These are phyloP conservation scores for Fusarium sp. DNA, from an alignment of 2,329 filamentous ascomycete species.

Conservation along the genomic window DNA sequence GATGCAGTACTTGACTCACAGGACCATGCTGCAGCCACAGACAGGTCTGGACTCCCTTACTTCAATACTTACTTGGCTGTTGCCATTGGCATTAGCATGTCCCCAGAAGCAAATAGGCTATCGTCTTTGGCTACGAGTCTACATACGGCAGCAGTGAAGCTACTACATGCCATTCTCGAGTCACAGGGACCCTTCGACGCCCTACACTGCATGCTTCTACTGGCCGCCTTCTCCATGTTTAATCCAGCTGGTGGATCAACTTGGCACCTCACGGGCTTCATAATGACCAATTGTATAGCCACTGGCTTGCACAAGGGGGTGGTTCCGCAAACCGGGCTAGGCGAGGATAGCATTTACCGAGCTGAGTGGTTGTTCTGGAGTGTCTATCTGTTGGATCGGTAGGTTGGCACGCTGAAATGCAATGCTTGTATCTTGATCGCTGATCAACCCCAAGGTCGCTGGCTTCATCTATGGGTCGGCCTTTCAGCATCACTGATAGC, in stretches of 20 bases:
- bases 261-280: conserved; percentile 17
- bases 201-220: conserved; percentile 17
- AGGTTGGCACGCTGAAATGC: background rate
- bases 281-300: conserved; percentile 26
- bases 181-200: conserved; percentile 12
- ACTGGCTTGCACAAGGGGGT: conserved; percentile 7
- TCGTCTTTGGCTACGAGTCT: conserved; percentile 1
- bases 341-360: background rate
- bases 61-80: conserved; percentile 18
- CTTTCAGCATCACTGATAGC: conserved; percentile 4
- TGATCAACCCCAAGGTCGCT: background rate
- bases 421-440: background rate
- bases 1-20: background rate
- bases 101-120: background rate
- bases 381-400: conserved; percentile 22
- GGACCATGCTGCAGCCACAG: rapidly evolving
- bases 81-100: conserved; percentile 23
- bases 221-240: conserved; percentile 17
- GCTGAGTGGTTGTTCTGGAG: conserved; percentile 24
- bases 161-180: background rate
- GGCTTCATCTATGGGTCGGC: conserved; percentile 4
- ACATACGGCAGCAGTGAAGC: conserved; percentile 6
- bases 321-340: background rate
- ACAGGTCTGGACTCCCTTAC: background rate
- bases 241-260: conserved; percentile 11